These are phyloP conservation scores for Hymenoscyphus albidus DNA, from an alignment of 2,329 filamentous ascomycete species.

Conservation along the genomic window DNA sequence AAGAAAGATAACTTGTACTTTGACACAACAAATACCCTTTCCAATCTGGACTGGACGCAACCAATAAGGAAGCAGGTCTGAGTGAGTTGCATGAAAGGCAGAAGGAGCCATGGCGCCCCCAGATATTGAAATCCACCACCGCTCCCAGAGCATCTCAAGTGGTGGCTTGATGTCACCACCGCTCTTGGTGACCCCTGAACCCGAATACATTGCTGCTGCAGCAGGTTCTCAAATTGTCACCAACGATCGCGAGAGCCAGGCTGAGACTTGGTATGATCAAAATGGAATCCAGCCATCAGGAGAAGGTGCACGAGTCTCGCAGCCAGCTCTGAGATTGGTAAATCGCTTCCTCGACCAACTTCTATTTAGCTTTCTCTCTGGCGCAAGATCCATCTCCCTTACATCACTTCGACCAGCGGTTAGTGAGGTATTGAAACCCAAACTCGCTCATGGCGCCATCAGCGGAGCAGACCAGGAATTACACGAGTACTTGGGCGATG, in stretches of 20 bases:
- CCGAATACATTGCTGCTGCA: conserved; percentile 82
- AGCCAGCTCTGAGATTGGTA: conserved; percentile 69
- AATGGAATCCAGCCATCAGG: conserved; percentile 61
- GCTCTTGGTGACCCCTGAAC: conserved; percentile 64
- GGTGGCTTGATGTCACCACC: conserved; percentile 64
- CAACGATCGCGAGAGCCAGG: conserved; percentile 75
- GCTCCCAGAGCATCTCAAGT: conserved; percentile 62
- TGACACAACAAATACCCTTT: neutral
- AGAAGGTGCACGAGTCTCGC: conserved; percentile 69
- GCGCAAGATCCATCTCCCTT: conserved; percentile 74
- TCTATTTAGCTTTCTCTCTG: conserved; percentile 82
- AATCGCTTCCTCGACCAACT: conserved; percentile 94
- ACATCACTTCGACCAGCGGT: conserved; percentile 75
- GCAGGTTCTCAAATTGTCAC: conserved; percentile 90
- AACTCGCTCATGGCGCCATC: conserved; percentile 81
- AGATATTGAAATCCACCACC: conserved; percentile 21
- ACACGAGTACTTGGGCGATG: conserved; percentile 77
- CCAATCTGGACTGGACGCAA: neutral
- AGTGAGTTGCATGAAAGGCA: neutral
- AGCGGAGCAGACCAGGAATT: conserved; percentile 82
- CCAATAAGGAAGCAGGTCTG: neutral
- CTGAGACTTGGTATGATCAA: conserved; percentile 65
- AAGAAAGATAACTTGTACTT: too few species aligned
- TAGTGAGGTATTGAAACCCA: conserved; percentile 80
- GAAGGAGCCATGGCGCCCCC: conserved; percentile 23